These are phyloP conservation scores for Apocynum venetum DNA, from an alignment of 257 asterid species.

Conservation along the genomic window DNA sequence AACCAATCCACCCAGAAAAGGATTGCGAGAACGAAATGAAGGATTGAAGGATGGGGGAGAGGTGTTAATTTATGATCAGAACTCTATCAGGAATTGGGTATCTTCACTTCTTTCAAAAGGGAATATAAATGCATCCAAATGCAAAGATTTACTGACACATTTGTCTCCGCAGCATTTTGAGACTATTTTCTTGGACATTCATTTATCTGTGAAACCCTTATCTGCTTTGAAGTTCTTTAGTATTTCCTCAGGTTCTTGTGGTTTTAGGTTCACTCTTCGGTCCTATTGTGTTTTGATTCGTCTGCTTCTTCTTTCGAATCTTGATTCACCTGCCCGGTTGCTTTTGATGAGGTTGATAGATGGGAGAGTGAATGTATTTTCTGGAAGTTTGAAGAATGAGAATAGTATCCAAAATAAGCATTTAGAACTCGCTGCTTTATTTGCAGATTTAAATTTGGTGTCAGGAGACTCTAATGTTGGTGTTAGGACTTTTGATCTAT, in stretches of 20 bases:
- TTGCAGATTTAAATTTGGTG: constrained; percentile 37
- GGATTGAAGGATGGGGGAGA: not conserved
- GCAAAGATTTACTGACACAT: constrained; percentile 40
- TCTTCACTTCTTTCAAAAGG: constrained; percentile 49
- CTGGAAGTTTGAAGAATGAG: constrained; percentile 19
- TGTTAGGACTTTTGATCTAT: constrained; percentile 53
- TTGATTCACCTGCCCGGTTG: constrained; percentile 60
- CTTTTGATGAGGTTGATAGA: constrained; percentile 70
- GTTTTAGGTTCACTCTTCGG: constrained; percentile 55
- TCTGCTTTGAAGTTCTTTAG: constrained; percentile 59
- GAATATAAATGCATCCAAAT: constrained; percentile 33
- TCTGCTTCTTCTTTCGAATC: constrained; percentile 52
- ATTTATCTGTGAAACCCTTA: constrained; percentile 49
- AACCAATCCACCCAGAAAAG: not conserved
- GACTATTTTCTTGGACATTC: constrained; percentile 51
- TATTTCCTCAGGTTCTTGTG: constrained; percentile 42
- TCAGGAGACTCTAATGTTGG: constrained; percentile 25
- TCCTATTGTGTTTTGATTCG: constrained; percentile 63
- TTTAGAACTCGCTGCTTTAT: constrained; percentile 44
- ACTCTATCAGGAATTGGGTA: constrained; percentile 24
- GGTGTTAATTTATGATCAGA: constrained; percentile 5
- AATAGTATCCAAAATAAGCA: constrained; percentile 22
- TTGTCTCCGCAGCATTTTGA: constrained; percentile 58
- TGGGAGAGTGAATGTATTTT: constrained; percentile 44
- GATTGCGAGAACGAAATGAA: not conserved